A percentile compares a stretch with the other conserved stretches of the same genome.
Conservation (phyloP, 2,329 filamentous ascomycete species). For the Phialophora chinensis region DNA sequence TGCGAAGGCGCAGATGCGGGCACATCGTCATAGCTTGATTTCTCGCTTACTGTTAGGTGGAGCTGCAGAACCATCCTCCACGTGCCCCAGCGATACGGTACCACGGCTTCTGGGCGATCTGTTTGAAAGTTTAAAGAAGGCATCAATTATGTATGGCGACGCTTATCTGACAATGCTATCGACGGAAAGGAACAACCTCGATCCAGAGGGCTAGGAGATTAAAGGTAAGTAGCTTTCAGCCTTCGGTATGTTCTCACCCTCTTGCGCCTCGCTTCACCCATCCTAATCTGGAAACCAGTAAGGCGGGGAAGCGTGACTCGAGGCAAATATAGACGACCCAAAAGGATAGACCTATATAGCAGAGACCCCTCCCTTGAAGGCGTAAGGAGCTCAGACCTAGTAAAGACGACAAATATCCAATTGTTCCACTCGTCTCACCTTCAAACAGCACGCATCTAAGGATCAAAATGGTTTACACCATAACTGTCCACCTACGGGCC, state of each 20-base stretch:
- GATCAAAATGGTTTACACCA: constrained; percentile 39
- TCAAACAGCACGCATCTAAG: background rate
- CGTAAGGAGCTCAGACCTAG: background rate
- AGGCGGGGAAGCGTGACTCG: constrained; percentile 1
- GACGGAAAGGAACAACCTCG: background rate
- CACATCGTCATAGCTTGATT: constrained; percentile 10
- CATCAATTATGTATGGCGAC: background rate
- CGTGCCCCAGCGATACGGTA: background rate
- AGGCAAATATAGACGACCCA: background rate
- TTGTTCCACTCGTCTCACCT: background rate
- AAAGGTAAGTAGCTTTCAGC: background rate
- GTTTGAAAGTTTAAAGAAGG: background rate
- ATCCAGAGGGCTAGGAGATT: background rate
- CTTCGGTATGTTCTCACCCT: background rate
- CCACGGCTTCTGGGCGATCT: background rate
- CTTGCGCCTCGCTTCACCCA: background rate
- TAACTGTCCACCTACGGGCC: constrained; percentile 61
- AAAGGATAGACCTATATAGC: background rate
- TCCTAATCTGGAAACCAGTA: background rate
- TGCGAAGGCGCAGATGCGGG: background rate
- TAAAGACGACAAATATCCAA: background rate
- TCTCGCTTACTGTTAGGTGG: background rate
- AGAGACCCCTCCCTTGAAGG: background rate
- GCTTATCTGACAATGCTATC: background rate
- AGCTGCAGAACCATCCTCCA: background rate